phyloP scores from a whole-genome alignment of 2,329 filamentous ascomycete genomes.

The Colletotrichum eleusines region DNA sequence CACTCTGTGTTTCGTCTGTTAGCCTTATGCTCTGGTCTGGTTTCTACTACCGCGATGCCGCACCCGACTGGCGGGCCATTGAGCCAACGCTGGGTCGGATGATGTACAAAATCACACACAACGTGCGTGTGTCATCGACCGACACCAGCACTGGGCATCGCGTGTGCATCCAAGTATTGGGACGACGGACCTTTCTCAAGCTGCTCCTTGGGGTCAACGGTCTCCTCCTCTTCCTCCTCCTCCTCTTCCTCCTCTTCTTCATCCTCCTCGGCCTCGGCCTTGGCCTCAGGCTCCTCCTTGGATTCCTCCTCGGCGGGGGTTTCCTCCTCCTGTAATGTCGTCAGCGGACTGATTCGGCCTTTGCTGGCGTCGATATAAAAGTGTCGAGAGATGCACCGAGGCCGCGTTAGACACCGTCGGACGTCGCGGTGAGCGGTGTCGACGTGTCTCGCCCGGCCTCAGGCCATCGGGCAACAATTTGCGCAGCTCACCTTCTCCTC shows the following conservation, averaged over 20 bases:
- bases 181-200: constrained; percentile 87
- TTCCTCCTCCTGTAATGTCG: constrained; percentile 52
- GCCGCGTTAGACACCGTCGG: background rate
- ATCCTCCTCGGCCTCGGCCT: constrained; percentile 62
- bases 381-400: background rate
- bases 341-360: constrained; percentile 16
- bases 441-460: constrained; percentile 10
- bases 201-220: constrained; percentile 86
- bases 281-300: constrained; percentile 56
- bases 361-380: background rate
- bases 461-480: constrained; percentile 29
- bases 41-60: background rate
- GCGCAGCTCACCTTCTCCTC: constrained; percentile 66
- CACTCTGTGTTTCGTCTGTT: constrained; percentile 74
- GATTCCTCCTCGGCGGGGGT: constrained; percentile 47
- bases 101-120: constrained; percentile 20
- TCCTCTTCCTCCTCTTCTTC: constrained; percentile 76
- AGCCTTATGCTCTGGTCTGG: constrained; percentile 9
- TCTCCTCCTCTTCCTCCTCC: constrained; percentile 84
- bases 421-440: background rate
- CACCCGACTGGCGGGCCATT: background rate
- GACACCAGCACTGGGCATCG: background rate
- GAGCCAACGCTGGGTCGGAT: constrained; percentile 6
- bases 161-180: background rate
- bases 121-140: constrained; percentile 30